These are phyloP conservation scores for Scedosporium dehoogii DNA, from an alignment of 2,329 filamentous ascomycete genomes.

Conservation along the genomic window DNA sequence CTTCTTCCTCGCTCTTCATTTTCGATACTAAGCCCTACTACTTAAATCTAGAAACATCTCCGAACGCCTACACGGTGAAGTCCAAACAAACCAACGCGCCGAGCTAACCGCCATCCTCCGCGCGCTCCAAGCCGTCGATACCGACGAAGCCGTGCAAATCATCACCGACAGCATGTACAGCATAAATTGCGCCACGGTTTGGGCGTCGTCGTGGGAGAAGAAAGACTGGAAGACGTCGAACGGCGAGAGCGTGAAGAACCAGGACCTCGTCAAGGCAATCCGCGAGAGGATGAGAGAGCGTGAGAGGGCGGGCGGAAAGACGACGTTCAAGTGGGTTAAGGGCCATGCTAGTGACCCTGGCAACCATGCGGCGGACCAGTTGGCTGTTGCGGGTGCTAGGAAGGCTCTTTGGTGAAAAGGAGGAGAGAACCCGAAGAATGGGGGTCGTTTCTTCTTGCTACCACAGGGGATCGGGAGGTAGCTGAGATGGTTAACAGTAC, in stretches of 20 bases:
- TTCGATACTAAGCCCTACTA: not conserved
- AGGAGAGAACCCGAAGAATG: not conserved
- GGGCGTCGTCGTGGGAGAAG: slow-evolving; percentile 67
- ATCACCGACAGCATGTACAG: slow-evolving; percentile 84
- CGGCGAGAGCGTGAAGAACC: slow-evolving; percentile 70
- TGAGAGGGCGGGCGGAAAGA: slow-evolving; percentile 47
- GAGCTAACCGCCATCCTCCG: slow-evolving; percentile 82
- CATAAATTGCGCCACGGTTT: slow-evolving; percentile 79
- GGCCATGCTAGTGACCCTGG: slow-evolving; percentile 66
- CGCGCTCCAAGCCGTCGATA: slow-evolving; percentile 65
- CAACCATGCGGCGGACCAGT: slow-evolving; percentile 68
- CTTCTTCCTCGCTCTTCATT: too few species aligned
- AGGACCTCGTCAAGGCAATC: slow-evolving; percentile 69
- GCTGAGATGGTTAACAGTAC: not conserved
- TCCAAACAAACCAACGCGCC: slow-evolving; percentile 93
- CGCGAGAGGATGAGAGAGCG: slow-evolving; percentile 62
- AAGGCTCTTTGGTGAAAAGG: slow-evolving; percentile 11
- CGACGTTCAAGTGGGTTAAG: slow-evolving; percentile 80
- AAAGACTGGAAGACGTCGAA: slow-evolving; percentile 68
- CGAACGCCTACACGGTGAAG: slow-evolving; percentile 61
- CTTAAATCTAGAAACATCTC: slow-evolving; percentile 48
- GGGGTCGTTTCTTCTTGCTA: not conserved
- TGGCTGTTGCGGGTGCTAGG: slow-evolving; percentile 50
- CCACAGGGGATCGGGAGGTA: not conserved
- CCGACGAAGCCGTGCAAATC: slow-evolving; percentile 61